A percentile compares a stretch with the other conserved stretches of the same genome.
Conservation (phyloP, 257 asterid species). For the Fraxinus anomala region DNA sequence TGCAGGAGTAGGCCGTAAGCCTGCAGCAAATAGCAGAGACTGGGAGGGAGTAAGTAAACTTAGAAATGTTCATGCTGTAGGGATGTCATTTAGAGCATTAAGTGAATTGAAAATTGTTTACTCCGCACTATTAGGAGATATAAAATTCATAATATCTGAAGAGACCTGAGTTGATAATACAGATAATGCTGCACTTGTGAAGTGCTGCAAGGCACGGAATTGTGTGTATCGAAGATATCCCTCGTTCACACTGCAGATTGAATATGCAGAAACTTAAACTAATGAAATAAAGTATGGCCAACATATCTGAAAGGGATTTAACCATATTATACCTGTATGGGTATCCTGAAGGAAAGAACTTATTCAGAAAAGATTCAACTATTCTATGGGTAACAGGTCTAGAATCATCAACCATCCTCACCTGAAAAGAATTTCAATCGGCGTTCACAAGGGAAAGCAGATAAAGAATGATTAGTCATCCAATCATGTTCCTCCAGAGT, state of each 20-base stretch:
- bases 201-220: slow-evolving; percentile 93
- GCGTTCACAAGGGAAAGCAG: neutral
- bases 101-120: slow-evolving; percentile 2
- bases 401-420: slow-evolving; percentile 70
- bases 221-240: slow-evolving; percentile 95
- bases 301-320: slow-evolving; percentile 12
- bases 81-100: slow-evolving; percentile 21
- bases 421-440: slow-evolving; percentile 45
- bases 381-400: slow-evolving; percentile 66
- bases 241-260: slow-evolving; percentile 80
- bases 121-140: neutral
- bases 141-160: slow-evolving; percentile 22
- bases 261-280: slow-evolving; percentile 19
- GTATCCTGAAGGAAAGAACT: slow-evolving; percentile 92
- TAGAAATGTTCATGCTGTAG: slow-evolving; percentile 26
- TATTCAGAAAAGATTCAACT: slow-evolving; percentile 70
- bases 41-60: slow-evolving; percentile 59
- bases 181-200: slow-evolving; percentile 87
- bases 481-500: neutral
- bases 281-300: neutral
- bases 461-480: neutral
- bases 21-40: slow-evolving; percentile 99
- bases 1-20: slow-evolving; percentile 97
- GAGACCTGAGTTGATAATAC: slow-evolving; percentile 97
- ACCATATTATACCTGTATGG: slow-evolving; percentile 68